A percentile compares a stretch with the other conserved stretches of the same genome.
Evolutionary conservation across 2,329 filamentous ascomycete species (phyloP).

Genomic region (Arachnomyces sp.): DNA sequence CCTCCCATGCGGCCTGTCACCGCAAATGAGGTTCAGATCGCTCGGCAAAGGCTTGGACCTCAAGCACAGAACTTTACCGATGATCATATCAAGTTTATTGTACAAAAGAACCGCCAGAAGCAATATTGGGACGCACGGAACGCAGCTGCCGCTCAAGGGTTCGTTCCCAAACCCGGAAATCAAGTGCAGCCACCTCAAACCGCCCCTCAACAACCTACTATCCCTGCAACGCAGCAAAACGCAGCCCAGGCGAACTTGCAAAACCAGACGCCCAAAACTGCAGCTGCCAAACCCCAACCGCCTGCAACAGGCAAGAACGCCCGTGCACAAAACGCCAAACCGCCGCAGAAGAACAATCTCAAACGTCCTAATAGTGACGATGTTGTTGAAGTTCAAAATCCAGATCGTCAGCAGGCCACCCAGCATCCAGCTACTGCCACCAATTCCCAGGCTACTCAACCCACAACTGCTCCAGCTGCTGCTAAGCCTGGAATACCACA

Average conservation of each 20-base stretch:
- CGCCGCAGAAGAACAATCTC: slow-evolving; percentile 33
- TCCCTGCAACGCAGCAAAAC: slow-evolving; percentile 15
- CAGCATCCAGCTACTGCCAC: slow-evolving; percentile 16
- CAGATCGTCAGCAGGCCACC: slow-evolving; percentile 22
- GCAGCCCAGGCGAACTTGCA: slow-evolving; percentile 20
- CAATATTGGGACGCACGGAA: slow-evolving; percentile 26
- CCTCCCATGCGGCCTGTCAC: slow-evolving; percentile 28
- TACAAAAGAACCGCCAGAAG: slow-evolving; percentile 29
- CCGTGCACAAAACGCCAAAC: slow-evolving; percentile 22
- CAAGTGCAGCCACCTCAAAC: slow-evolving; percentile 19
- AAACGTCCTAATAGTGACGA: slow-evolving; percentile 41
- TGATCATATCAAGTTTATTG: slow-evolving; percentile 33
- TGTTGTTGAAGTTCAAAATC: slow-evolving; percentile 34
- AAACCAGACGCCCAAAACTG: slow-evolving; percentile 21
- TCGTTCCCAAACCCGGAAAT: slow-evolving; percentile 17
- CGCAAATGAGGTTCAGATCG: slow-evolving; percentile 27
- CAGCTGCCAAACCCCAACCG: slow-evolving; percentile 14
- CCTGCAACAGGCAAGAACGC: slow-evolving; percentile 19
- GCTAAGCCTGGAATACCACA: slow-evolving; percentile 17
- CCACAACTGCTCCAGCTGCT: slow-evolving; percentile 15
- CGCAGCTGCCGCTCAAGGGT: slow-evolving; percentile 16
- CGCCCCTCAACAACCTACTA: slow-evolving; percentile 16
- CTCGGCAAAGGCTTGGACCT: slow-evolving; percentile 28
- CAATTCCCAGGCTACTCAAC: slow-evolving; percentile 16
- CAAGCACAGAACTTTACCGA: slow-evolving; percentile 29